Evolutionary conservation across 2,329 filamentous ascomycete species (phyloP), one percentile per base, ranked within the genome.

Genomic region (Phoma sp.): DNA sequence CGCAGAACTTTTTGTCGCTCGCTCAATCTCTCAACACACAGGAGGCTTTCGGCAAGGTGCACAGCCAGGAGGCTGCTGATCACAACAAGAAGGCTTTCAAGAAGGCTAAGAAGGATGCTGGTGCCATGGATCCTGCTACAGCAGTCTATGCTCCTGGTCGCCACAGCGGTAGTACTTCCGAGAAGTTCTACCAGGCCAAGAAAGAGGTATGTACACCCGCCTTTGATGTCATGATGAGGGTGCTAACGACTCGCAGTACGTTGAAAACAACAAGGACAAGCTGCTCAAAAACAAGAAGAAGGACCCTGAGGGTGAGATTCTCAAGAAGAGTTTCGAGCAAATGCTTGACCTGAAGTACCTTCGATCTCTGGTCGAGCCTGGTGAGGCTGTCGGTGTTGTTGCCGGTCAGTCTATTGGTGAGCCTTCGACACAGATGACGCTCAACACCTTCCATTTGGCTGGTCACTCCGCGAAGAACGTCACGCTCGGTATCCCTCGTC

Each of bases 381-480:
- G 95, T 38, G 96, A 99, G 78, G 93, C 95, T 21, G 93, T 99
- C 21, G 95, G 95, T 62, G 96, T 99, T 59, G 91, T 99, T 54
- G 96, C 96, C 43, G 93, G 93, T 9, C 95, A 99, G 77, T 98
- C 93, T 26, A 88, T 99, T 34, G 95, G 95, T 72, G 96, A 99
- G 73, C 95, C 96, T 7, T 97, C 93, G 2, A 99, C 95, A 10
- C 95, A 99, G 76, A 99, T 99, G 96, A 99, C 96, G 7, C 81
- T 99, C 49, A 99, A 99, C 78, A 99, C 96, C 23, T 99, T 99
- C 85, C 95, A 99, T 84, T 91, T 99, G 85, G 95, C 95, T 76
- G 95, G 95, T 71, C 93, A 98, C 81, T 93, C 95, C 17, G 89
- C 95, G 25, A 98, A 97, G 83, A 99, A 99, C 84, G 96, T 99